Conservation (phyloP, 805 yeast species). For the Candida bentonensis region DNA sequence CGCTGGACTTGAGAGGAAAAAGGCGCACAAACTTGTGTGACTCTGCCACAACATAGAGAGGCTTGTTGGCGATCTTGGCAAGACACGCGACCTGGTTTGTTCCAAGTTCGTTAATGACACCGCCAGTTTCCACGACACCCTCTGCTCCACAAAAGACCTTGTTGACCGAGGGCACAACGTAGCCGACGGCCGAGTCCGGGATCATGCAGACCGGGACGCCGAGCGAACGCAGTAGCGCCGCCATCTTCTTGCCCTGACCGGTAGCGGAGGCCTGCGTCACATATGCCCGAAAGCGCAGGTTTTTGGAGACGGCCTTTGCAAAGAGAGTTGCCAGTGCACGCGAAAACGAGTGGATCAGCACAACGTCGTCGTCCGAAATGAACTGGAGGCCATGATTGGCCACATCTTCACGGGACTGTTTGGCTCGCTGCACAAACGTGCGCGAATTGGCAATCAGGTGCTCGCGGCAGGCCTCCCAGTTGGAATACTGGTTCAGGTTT, state of each 20-base stretch:
- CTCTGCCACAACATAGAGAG: slow-evolving; percentile 88
- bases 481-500: slow-evolving; percentile 70
- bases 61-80: slow-evolving; percentile 82
- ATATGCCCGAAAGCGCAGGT: slow-evolving; percentile 74
- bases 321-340: slow-evolving; percentile 77
- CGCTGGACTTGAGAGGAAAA: slow-evolving; percentile 89
- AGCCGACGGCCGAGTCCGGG: slow-evolving; percentile 90
- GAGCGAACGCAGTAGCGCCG: slow-evolving; percentile 44
- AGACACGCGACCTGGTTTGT: slow-evolving; percentile 88
- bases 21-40: slow-evolving; percentile 91
- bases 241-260: slow-evolving; percentile 60
- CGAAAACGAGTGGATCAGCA: slow-evolving; percentile 81
- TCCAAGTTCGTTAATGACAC: slow-evolving; percentile 85
- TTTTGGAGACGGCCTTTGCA: slow-evolving; percentile 59
- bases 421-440: slow-evolving; percentile 80
- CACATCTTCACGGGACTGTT: slow-evolving; percentile 72
- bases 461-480: slow-evolving; percentile 86
- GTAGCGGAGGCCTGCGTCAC: slow-evolving; percentile 91
- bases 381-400: slow-evolving; percentile 82
- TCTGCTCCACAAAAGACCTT: slow-evolving; percentile 96
- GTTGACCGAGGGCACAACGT: slow-evolving; percentile 78
- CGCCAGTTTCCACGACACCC: slow-evolving; percentile 98
- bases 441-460: slow-evolving; percentile 91
- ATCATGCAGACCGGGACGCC: slow-evolving; percentile 82
- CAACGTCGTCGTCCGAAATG: slow-evolving; percentile 80